Base-by-base conservation (phyloP, 768 basidiomycete genomes). In the Tylopilus rubrobrunneus region DNA sequence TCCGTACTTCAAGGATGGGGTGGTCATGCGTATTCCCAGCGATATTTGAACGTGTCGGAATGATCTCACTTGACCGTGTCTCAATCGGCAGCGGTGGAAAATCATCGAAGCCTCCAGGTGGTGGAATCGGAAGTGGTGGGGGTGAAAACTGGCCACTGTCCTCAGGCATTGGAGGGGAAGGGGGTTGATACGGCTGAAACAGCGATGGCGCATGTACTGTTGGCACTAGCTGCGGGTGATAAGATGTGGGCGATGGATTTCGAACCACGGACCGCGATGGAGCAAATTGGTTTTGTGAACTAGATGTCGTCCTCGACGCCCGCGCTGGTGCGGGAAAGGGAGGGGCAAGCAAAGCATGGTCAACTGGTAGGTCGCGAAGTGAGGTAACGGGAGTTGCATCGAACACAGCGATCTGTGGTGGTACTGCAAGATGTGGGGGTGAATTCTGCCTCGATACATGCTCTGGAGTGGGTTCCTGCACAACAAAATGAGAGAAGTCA, bases 391-490 rank as follows among this genome's bases (percentile, higher is more conserved):
- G 68, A 21, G 68, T 71, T 45, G 68, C 66, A 27, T 62, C 66
- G 11, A 70, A 64, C 19, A 70, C 58, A 25, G 68, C 60, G 17
- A 70, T 70, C 46, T 71, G 68, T 4, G 68, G 68, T 25, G 58
- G 63, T 36, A 48, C 61, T 46, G 50, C 27, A 46, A 58, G 49
- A 15, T 60, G 48, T 15, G 40, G 48, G 21, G 37, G 56, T 45
- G 58, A 23, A 53, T 49, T 59, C 36, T 54, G 58, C 46, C 36
- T 52, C 2, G 49, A 21, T 17, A 41, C 31, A 14, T 62, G 52
- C 48, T 69, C 67, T 5, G 59, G 62, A 40, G 63, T 61, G 14
- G 60, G 52, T 25, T 59, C 39, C 68, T 69, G 28, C 9, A 43
- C 25, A 29, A 1, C 1, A n/a, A n/a, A n/a, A n/a, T n/a, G n/a